Evolutionary conservation across 2,329 filamentous ascomycete species (phyloP).

Genomic region (Ceratocystis variospora): DNA sequence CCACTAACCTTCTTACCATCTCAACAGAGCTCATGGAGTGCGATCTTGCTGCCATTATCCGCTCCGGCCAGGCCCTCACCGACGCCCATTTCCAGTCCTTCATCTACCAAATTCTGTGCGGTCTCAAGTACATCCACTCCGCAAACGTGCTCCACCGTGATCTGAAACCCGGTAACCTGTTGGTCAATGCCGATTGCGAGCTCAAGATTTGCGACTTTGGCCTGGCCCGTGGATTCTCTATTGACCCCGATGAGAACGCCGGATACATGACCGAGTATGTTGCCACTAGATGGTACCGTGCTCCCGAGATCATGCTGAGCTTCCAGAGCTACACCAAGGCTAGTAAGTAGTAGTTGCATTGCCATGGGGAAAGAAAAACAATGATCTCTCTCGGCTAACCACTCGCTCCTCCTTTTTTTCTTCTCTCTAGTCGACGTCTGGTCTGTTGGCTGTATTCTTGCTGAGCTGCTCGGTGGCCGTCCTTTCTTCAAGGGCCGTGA

Average conservation of each 20-base stretch:
- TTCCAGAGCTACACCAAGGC: constrained; percentile 99
- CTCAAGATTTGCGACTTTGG: constrained; percentile 99
- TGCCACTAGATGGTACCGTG: constrained; percentile 86
- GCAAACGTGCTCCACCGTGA: constrained; percentile 96
- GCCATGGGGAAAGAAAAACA: background rate
- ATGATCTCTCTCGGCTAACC: too few relatives aligned
- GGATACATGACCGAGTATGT: constrained; percentile 99
- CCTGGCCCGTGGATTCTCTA: constrained; percentile 86
- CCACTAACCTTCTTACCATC: background rate
- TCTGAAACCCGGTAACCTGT: constrained; percentile 88
- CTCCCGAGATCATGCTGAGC: constrained; percentile 97
- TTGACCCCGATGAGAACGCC: constrained; percentile 94
- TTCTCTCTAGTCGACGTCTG: constrained; percentile 72
- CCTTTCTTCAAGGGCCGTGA: constrained; percentile 99
- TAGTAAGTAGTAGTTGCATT: constrained; percentile 60
- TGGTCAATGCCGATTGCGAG: constrained; percentile 98
- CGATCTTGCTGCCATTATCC: constrained; percentile 93
- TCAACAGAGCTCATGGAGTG: constrained; percentile 90
- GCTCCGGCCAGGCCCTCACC: constrained; percentile 90
- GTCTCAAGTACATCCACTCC: constrained; percentile 97
- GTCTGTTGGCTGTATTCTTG: constrained; percentile 96
- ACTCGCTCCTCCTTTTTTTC: background rate
- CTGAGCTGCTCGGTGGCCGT: constrained; percentile 85
- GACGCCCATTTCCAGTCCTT: constrained; percentile 99
- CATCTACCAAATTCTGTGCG: constrained; percentile 98